Evolutionary conservation across 2,329 filamentous ascomycete genomes (phyloP).

Genomic region (Pseudopyricularia cyperi): DNA sequence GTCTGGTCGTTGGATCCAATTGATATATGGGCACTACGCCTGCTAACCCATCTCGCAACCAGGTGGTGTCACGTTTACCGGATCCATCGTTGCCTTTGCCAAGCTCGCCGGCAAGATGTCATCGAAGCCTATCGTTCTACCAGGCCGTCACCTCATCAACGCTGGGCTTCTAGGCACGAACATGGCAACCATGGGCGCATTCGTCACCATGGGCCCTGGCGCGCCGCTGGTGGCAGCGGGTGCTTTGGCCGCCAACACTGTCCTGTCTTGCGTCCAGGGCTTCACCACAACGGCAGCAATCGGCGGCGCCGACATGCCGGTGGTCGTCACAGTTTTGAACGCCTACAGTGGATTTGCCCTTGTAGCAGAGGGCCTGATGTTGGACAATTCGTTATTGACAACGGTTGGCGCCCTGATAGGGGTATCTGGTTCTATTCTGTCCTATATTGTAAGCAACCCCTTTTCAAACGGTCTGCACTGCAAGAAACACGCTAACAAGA

Average conservation of each 20-base stretch:
- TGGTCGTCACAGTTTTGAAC: conserved; percentile 82
- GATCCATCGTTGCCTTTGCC: conserved; percentile 78
- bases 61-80: conserved; percentile 73
- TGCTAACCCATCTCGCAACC: neutral
- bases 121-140: conserved; percentile 59
- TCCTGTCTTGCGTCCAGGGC: conserved; percentile 72
- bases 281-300: conserved; percentile 82
- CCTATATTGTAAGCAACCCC: conserved; percentile 43
- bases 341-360: conserved; percentile 85
- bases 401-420: conserved; percentile 80
- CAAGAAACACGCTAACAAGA: neutral
- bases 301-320: conserved; percentile 87
- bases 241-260: conserved; percentile 63
- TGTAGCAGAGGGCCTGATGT: conserved; percentile 84
- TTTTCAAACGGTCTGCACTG: neutral
- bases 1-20: neutral
- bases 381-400: conserved; percentile 74
- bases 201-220: conserved; percentile 69
- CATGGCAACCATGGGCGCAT: conserved; percentile 70
- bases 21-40: neutral
- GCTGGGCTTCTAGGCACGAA: conserved; percentile 62
- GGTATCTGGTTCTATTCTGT: conserved; percentile 77
- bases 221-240: conserved; percentile 67
- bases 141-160: conserved; percentile 66
- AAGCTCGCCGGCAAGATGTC: conserved; percentile 77